A percentile compares a stretch with the other conserved stretches of the same genome.
Conservation (phyloP, 331 rosid species). For the Phaseolus coccineus region DNA sequence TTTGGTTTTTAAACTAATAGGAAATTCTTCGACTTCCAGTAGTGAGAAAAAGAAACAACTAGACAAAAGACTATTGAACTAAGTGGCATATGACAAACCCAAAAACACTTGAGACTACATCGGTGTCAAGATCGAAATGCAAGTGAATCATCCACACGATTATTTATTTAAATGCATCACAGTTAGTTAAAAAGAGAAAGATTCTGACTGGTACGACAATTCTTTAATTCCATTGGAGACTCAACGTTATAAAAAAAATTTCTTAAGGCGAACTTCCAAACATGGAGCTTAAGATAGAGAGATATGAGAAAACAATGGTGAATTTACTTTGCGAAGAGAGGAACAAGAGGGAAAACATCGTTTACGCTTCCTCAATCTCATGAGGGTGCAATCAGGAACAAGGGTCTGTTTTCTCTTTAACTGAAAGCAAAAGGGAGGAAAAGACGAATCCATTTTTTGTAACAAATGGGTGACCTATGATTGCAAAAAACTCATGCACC, state of each 20-base stretch:
- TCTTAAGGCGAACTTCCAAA: background rate
- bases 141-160: background rate
- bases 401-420: conserved; percentile 44
- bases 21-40: background rate
- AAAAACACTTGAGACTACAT: conserved; percentile 25
- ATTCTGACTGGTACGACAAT: conserved; percentile 7
- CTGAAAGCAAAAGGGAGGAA: conserved; percentile 53
- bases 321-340: conserved; percentile 75
- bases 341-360: conserved; percentile 90
- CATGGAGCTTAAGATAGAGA: conserved; percentile 8
- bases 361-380: conserved; percentile 87
- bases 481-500: conserved; percentile 67
- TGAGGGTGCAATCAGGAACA: conserved; percentile 57
- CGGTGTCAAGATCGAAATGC: conserved; percentile 28
- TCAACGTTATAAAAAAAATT: conserved; percentile 31
- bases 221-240: conserved; percentile 9
- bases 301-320: conserved; percentile 19
- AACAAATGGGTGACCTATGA: conserved; percentile 63
- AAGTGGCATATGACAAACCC: conserved; percentile 14
- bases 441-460: conserved; percentile 35
- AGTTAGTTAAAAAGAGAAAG: background rate
- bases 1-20: background rate
- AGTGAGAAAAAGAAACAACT: conserved; percentile 6
- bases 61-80: conserved; percentile 11
- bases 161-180: conserved; percentile 18